Conservation (phyloP, 345 rosid species). For the Syzygium jambos region DNA sequence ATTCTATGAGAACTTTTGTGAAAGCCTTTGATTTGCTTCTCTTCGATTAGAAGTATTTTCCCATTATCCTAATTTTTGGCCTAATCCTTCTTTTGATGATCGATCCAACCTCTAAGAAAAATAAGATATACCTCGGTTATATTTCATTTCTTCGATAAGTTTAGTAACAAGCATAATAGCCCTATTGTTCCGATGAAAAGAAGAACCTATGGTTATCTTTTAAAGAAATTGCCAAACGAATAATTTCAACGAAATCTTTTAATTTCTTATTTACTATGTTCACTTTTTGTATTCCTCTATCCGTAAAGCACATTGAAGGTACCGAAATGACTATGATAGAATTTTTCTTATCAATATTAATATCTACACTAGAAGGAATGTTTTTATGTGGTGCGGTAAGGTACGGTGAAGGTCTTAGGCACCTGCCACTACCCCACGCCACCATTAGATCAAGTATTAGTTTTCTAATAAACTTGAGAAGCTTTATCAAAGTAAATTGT, state of each 20-base stretch:
- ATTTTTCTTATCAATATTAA: not conserved
- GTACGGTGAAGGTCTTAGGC: not conserved
- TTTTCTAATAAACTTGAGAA: not conserved
- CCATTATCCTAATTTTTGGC: not conserved
- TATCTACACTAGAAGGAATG: not conserved
- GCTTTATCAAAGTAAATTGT: not conserved
- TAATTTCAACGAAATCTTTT: not conserved
- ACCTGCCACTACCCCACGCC: not conserved
- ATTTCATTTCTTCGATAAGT: not conserved
- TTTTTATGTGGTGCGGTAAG: constrained; percentile 21
- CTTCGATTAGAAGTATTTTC: not conserved
- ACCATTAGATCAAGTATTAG: not conserved
- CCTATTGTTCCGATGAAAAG: not conserved
- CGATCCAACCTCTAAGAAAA: not conserved
- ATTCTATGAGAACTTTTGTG: not conserved
- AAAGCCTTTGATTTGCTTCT: not conserved
- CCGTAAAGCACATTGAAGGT: not conserved
- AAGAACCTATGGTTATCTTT: not conserved
- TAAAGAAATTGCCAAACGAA: not conserved
- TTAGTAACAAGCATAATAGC: not conserved
- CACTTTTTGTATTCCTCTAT: not conserved
- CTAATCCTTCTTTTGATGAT: not conserved
- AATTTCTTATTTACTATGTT: not conserved
- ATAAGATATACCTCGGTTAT: not conserved
- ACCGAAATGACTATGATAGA: not conserved